A percentile compares a stretch with the other conserved stretches of the same genome.
Conservation (phyloP, 768 basidiomycete genomes). For the Serendipita sp. region DNA sequence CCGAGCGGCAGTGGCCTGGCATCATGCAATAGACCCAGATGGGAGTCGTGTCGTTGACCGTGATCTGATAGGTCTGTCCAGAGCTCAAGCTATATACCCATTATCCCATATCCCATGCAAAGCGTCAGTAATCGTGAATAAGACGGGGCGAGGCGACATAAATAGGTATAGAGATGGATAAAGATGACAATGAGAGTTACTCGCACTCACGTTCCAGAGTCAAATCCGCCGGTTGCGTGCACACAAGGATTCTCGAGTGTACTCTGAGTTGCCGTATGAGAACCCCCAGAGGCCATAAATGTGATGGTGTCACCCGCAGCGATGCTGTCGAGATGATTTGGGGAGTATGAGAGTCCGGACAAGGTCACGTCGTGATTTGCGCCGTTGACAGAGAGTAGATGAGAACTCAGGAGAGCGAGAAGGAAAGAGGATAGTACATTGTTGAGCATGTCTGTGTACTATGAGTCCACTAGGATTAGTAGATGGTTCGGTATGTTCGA, state of each 20-base stretch:
- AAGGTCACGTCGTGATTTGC: not conserved
- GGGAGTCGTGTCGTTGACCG: not conserved
- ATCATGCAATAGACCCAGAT: not conserved
- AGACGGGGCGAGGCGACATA: not conserved
- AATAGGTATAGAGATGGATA: too few relatives aligned
- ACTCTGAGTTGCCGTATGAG: not conserved
- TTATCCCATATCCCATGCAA: too few relatives aligned
- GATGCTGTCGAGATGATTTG: not conserved
- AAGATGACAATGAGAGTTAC: too few relatives aligned
- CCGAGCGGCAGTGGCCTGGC: not conserved
- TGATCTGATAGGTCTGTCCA: not conserved
- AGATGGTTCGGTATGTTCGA: too few relatives aligned
- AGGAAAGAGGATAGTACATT: too few relatives aligned
- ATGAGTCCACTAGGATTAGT: too few relatives aligned
- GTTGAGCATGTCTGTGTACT: too few relatives aligned
- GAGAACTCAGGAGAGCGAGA: too few relatives aligned
- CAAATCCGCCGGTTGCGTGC: not conserved
- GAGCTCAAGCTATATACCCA: not conserved
- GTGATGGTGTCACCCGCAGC: not conserved
- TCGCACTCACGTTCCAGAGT: not conserved
- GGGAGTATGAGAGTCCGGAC: not conserved
- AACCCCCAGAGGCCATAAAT: not conserved
- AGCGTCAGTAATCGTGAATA: not conserved
- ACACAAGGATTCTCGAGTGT: not conserved
- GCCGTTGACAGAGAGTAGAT: not conserved